These are phyloP conservation scores for Myxozyma sirexii DNA, from an alignment of 805 yeast species.

Conservation along the genomic window DNA sequence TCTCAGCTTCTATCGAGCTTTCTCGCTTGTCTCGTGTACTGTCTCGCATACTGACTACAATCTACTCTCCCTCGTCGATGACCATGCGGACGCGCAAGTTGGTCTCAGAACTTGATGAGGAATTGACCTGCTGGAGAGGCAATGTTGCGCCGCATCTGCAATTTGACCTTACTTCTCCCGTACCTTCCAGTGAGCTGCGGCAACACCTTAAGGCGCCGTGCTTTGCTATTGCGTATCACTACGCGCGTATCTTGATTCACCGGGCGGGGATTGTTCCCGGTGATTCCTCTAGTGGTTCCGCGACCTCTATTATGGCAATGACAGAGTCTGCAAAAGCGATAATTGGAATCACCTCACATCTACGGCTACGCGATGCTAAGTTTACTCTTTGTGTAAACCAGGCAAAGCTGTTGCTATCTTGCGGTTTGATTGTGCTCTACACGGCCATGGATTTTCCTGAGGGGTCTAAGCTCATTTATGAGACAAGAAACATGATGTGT, in stretches of 20 bases:
- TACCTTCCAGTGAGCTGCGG: conserved; percentile 29
- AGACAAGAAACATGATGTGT: conserved; percentile 58
- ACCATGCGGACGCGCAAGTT: conserved; percentile 26
- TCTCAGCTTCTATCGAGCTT: conserved; percentile 33
- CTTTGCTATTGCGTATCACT: conserved; percentile 60
- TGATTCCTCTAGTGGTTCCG: conserved; percentile 28
- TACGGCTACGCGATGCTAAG: conserved; percentile 35
- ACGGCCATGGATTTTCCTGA: conserved; percentile 81
- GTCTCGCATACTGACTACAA: conserved; percentile 69
- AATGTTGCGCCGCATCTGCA: conserved; percentile 63
- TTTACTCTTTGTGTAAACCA: conserved; percentile 41
- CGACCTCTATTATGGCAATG: conserved; percentile 41
- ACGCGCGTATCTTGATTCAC: conserved; percentile 64
- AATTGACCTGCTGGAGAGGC: conserved; percentile 76
- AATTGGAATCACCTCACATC: conserved; percentile 39
- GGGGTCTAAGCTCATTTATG: conserved; percentile 78
- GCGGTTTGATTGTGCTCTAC: conserved; percentile 40
- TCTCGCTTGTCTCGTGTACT: conserved; percentile 45
- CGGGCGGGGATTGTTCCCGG: conserved; percentile 50
- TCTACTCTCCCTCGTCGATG: conserved; percentile 34
- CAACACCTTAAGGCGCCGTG: conserved; percentile 42
- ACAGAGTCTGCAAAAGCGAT: conserved; percentile 42
- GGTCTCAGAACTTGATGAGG: conserved; percentile 54
- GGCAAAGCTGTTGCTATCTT: conserved; percentile 34
- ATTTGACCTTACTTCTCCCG: conserved; percentile 54